Evolutionary conservation across 345 rosid species (phyloP), one percentile per base, ranked within the genome.

Genomic region (Ceriops zippeliana): DNA sequence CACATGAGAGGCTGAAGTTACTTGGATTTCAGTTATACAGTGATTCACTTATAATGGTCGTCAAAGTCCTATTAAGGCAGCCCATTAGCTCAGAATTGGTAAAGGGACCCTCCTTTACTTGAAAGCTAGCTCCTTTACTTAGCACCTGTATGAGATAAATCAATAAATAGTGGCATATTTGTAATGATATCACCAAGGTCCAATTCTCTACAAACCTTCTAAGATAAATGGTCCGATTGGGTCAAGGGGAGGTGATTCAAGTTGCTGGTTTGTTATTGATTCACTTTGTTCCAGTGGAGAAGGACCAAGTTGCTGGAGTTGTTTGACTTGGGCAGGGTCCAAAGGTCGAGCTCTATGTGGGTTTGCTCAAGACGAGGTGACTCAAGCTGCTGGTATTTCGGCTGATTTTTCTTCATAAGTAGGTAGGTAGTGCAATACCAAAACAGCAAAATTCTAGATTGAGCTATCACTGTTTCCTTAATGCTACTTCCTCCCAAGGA

Each of bases 351-450:
- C 69, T 81, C 71, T 54, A 76, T 74, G 54, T 34, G 77, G 65
- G 77, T 77, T 63, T 81, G 79, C 52, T 75, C 83, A 38, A 8
- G 70, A 2, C 75, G 62, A 32, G 62, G 83, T 59, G 79, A 78
- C 83, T 89, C 92, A 37, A 95, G 95, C 76, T 61, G 84, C 75
- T 86, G 96, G 83, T 89, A 91, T 75, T 84, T 88, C 59, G 99
- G 96, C 63, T 86, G 89, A 83, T 89, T 91, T 76, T 84, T 88
- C 87, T 88, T 73, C 8, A 95, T 88, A 63, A 93, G 95, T 67
- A 88, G 76, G 84, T 88, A 95, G 35, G 96, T 88, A 52, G 90
- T 83, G 81, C 84, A 83, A 79, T 95, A 95, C 92, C 93, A 95
- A 71, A 95, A 91, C 67, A 87, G 72, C 70, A 91, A 69, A 62